phyloP scores from a whole-genome alignment of 495 filamentous ascomycete genomes.

The Neurospora cerealis region DNA sequence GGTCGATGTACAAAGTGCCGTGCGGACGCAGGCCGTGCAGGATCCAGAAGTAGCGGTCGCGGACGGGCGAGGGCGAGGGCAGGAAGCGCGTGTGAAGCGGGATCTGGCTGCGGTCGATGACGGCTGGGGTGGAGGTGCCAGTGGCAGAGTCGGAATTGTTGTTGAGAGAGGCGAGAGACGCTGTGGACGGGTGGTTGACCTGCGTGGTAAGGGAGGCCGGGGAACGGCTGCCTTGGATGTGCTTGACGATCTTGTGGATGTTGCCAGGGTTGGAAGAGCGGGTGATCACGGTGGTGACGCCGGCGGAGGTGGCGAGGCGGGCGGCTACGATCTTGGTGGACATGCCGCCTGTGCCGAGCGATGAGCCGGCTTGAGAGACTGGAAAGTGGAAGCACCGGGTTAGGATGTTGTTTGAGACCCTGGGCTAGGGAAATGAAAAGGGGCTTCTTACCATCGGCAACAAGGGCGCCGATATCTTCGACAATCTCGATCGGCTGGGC shows the following conservation, averaged over 20 bases:
- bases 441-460: conserved; percentile 56
- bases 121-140: conserved; percentile 8
- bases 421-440: background rate
- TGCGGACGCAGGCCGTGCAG: conserved; percentile 88
- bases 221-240: conserved; percentile 54
- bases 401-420: background rate
- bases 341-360: conserved; percentile 95
- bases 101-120: conserved; percentile 16
- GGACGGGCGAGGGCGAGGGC: conserved; percentile 74
- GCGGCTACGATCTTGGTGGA: conserved; percentile 95
- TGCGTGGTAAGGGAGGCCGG: conserved; percentile 16
- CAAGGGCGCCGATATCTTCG: conserved; percentile 74
- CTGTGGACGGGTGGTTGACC: conserved; percentile 6
- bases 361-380: conserved; percentile 82
- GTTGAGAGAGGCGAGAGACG: background rate
- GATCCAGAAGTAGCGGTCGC: conserved; percentile 93
- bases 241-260: conserved; percentile 73
- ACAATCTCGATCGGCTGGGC: conserved; percentile 88
- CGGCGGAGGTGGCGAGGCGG: conserved; percentile 83
- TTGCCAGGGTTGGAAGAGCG: conserved; percentile 88
- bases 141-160: background rate
- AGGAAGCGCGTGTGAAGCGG: conserved; percentile 91
- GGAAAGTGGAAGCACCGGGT: background rate
- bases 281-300: conserved; percentile 92
- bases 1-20: conserved; percentile 85